A percentile compares a stretch with the other conserved stretches of the same genome.
These are phyloP conservation scores for Vitis hybrid DNA, from an alignment of 177 flowering plant species.

Conservation along the genomic window DNA sequence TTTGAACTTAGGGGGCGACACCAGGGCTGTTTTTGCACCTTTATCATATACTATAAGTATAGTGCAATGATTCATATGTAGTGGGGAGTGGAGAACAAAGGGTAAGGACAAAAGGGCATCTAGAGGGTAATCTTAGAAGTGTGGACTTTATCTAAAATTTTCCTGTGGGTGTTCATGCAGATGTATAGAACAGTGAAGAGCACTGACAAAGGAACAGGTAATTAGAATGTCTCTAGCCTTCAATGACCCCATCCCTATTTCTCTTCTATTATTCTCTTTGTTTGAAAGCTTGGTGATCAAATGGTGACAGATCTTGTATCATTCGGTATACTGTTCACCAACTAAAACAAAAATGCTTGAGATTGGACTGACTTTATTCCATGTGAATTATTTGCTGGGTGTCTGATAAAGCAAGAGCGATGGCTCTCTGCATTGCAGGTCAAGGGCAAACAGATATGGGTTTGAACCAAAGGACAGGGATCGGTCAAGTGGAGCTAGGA, in stretches of 20 bases:
- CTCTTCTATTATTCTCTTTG: slow-evolving; percentile 15
- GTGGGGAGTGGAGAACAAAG: slow-evolving; percentile 29
- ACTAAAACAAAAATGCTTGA: slow-evolving; percentile 12
- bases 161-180: slow-evolving; percentile 59
- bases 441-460: slow-evolving; percentile 42
- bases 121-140: slow-evolving; percentile 37
- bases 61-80: slow-evolving; percentile 17
- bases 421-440: slow-evolving; percentile 47
- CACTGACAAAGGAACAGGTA: slow-evolving; percentile 93
- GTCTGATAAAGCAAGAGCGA: slow-evolving; percentile 43
- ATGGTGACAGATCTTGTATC: slow-evolving; percentile 10
- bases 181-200: slow-evolving; percentile 99
- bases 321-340: slow-evolving; percentile 11
- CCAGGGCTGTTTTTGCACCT: slow-evolving; percentile 1
- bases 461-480: slow-evolving; percentile 31
- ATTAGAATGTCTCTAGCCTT: slow-evolving; percentile 26
- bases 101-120: slow-evolving; percentile 67
- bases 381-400: slow-evolving; percentile 37
- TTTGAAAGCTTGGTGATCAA: slow-evolving; percentile 8
- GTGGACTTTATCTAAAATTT: slow-evolving; percentile 28
- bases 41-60: slow-evolving; percentile 8
- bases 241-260: not conserved
- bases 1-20: slow-evolving; percentile 14
- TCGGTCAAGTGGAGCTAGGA: slow-evolving; percentile 19
- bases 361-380: slow-evolving; percentile 19